A percentile compares a stretch with the other conserved stretches of the same genome.
Evolutionary conservation across 2,329 filamentous ascomycete genomes (phyloP).

Genomic region (Phoma sp.): DNA sequence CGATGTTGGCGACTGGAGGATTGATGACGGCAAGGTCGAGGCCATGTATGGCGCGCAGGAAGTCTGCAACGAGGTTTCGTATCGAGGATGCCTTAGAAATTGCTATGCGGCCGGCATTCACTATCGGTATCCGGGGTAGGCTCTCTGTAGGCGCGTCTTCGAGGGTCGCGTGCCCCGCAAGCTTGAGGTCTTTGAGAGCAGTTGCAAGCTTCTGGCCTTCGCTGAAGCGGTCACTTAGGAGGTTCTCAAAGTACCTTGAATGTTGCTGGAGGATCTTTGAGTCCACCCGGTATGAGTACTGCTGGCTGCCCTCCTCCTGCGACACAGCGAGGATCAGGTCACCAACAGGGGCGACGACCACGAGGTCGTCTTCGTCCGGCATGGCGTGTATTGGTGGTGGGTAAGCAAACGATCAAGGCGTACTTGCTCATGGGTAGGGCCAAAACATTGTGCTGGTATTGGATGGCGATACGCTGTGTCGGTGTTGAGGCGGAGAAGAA

Average conservation of each 20-base stretch:
- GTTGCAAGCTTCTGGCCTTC: constrained; percentile 66
- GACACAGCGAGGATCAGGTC: constrained; percentile 72
- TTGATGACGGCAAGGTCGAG: constrained; percentile 52
- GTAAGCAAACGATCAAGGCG: constrained; percentile 18
- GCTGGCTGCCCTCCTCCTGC: constrained; percentile 66
- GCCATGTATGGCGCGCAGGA: constrained; percentile 71
- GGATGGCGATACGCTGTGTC: constrained; percentile 2
- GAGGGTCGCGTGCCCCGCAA: constrained; percentile 56
- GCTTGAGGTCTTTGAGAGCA: constrained; percentile 59
- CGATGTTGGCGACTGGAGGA: constrained; percentile 67
- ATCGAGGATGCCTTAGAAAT: constrained; percentile 68
- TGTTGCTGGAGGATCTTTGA: constrained; percentile 63
- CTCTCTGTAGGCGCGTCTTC: constrained; percentile 58
- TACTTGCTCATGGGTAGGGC: constrained; percentile 57
- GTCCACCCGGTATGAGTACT: constrained; percentile 68
- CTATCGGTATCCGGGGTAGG: constrained; percentile 70
- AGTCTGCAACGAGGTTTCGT: constrained; percentile 70
- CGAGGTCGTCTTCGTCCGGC: constrained; percentile 44
- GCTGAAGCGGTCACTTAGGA: constrained; percentile 70
- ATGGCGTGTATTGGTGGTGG: constrained; percentile 24
- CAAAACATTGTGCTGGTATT: constrained; percentile 53
- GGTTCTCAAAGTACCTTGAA: constrained; percentile 74
- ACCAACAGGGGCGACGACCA: constrained; percentile 64
- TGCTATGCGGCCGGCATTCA: constrained; percentile 74
- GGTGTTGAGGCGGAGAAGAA: background rate